Evolutionary conservation across 495 filamentous ascomycete genomes (phyloP), one percentile per base, ranked within the genome.

Genomic region (Aspergillus cavernicola): DNA sequence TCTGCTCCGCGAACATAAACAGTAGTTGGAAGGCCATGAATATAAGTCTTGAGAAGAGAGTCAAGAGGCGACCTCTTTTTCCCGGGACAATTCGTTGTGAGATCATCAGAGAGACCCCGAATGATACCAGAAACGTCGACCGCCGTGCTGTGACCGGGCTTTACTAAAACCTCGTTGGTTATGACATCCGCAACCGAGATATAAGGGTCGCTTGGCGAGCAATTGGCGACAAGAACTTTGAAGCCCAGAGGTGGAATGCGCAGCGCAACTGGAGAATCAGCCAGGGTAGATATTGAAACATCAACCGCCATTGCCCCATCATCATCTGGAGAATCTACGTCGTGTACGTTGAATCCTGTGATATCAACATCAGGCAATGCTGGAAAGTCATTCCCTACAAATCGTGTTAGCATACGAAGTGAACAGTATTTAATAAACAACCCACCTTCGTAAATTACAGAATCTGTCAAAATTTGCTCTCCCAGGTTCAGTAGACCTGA

Each of bases 61-160:
- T 98, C 93, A 47, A 98, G 74, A 1, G 93, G 92, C 0, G 93
- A 97, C 11, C 80, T 83, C 15, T 83, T 70, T 8, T 82, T 82
- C 38, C 83, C 74, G 0, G 93, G 93, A 56, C 93, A 98, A 18
- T 71, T 70, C 6, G 67, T 75, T 9, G 81, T 87, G 23, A 98
- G 72, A 15, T 80, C 67, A 32, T 87, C 77, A 3, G 93, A 88
- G 10, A 98, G 70, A 38, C 83, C 74, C 20, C 72, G 74, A 40
- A 97, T 79, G 31, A 89, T 61, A 2, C 86, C 89, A 24, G 77
- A 75, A 11, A 88, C 84, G 50, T 86, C 76, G 32, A 90, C 76
- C n/a, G 73, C 64, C 16, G 92, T 81, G 38, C 86, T 73, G 15
- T 78, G 64, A 23, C 81, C 79, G 3, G 91, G 84, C 26, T 79